Evolutionary conservation across 208 protist species (phyloP), one percentile per base, ranked within the genome.

Genomic region (Leptomonas seymouri): DNA sequence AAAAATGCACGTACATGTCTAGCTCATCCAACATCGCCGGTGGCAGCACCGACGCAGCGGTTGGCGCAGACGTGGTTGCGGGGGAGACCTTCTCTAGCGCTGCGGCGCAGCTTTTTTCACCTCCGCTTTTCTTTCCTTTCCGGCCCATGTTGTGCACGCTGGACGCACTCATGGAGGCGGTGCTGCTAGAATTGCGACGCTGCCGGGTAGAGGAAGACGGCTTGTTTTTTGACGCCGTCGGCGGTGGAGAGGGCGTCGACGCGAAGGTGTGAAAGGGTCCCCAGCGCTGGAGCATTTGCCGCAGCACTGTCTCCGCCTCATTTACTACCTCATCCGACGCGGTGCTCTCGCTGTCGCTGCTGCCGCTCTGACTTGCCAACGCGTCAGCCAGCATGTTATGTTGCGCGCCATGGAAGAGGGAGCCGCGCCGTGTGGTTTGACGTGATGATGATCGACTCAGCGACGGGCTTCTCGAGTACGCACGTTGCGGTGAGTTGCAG

Each of bases 281-380:
- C 71, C 71, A 77, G n/a, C 28, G 63, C 30, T 36, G 71, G 5
- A 77, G 64, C 58, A 41, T 15, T 20, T 46, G 62, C 41, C 57
- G 34, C 49, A 77, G 57, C 41, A 49, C 58, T 12, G 20, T 21
- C 46, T 77, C 71, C n/a, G 71, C 71, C 23, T 36, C 20, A 28
- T 77, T 64, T 15, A 77, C 71, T 12, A 36, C 64, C 23, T 77
- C 64, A 48, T 77, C 71, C 9, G 71, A 77, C 21, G 71, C 71
- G 42, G 71, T 77, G 50, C 64, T 77, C 46, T 66, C 63, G 41
- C 61, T 50, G 27, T 66, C 64, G 44, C 57, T 62, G 71, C 71
- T 77, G n/a, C 34, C 64, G 25, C 65, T 77, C 42, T 39, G 23
- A 46, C 58, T 77, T 25, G 58, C 42, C 15, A 31, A 41, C 0